Evolutionary conservation across 768 basidiomycete genomes (phyloP).

Genomic region (Pleurotus tuoliensis): DNA sequence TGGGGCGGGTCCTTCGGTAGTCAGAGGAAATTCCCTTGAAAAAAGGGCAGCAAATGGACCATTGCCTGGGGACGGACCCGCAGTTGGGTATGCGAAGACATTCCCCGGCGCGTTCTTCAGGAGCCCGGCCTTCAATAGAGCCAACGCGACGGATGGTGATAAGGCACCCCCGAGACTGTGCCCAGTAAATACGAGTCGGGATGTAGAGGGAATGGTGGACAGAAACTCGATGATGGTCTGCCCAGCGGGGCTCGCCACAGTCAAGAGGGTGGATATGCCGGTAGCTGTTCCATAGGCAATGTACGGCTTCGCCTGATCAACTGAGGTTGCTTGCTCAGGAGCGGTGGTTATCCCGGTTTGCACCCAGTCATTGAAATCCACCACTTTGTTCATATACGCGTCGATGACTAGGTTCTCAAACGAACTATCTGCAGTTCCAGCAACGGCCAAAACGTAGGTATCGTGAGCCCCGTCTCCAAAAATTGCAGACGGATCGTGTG

Average conservation of each 20-base stretch:
- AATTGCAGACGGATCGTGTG: background rate
- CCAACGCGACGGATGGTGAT: conserved; percentile 3
- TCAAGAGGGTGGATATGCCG: background rate
- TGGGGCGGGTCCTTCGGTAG: background rate
- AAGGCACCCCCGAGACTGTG: conserved; percentile 7
- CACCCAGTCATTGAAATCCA: conserved; percentile 3
- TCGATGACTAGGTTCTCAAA: background rate
- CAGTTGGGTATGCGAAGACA: background rate
- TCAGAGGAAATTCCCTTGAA: background rate
- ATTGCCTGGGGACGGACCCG: conserved; percentile 2
- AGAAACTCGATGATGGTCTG: conserved; percentile 4
- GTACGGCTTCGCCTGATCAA: background rate
- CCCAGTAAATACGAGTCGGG: conserved; percentile 6
- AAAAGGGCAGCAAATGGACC: background rate
- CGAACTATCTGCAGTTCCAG: conserved; percentile 1
- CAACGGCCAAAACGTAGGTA: conserved; percentile 5
- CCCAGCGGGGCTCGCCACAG: background rate
- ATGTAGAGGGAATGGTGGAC: background rate
- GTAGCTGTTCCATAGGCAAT: conserved; percentile 1
- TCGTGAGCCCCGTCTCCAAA: conserved; percentile 1
- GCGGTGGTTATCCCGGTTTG: background rate
- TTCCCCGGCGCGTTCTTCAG: background rate
- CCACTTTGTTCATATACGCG: background rate
- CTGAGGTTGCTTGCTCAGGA: background rate
- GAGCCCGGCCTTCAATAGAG: background rate